Evolutionary conservation across 208 protist species (phyloP).

Genomic region (Leptomonas pyrrhocoris): DNA sequence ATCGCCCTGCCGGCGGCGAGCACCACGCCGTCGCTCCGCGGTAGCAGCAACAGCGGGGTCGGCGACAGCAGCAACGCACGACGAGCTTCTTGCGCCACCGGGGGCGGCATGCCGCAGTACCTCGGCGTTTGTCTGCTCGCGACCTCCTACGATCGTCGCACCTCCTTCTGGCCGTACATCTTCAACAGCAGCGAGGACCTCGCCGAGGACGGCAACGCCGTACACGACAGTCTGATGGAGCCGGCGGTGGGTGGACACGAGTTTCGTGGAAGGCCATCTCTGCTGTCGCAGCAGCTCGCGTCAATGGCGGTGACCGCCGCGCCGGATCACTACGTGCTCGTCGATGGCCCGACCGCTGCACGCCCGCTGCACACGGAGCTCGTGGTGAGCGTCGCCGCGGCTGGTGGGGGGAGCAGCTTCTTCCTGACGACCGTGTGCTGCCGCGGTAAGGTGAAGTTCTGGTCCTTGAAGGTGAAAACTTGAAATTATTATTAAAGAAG

Average conservation of each 20-base stretch:
- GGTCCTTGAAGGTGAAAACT: constrained; percentile 49
- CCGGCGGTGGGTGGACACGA: background rate
- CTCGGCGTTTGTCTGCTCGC: constrained; percentile 56
- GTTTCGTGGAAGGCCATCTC: background rate
- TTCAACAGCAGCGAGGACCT: constrained; percentile 14
- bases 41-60: background rate
- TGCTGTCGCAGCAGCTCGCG: background rate
- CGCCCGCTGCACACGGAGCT: constrained; percentile 60
- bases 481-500: background rate
- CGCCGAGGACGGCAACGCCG: background rate
- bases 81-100: constrained; percentile 6
- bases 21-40: background rate
- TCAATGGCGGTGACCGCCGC: background rate
- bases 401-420: constrained; percentile 71
- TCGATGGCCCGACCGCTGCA: constrained; percentile 47
- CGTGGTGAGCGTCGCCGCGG: constrained; percentile 43
- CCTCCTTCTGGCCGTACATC: constrained; percentile 83
- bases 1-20: constrained; percentile 36
- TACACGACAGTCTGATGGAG: background rate
- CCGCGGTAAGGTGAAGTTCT: constrained; percentile 76
- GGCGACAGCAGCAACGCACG: background rate
- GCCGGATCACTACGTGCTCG: constrained; percentile 36
- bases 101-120: constrained; percentile 51
- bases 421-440: constrained; percentile 77
- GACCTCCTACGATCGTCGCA: constrained; percentile 73